Evolutionary conservation across 352 stramenopile species (phyloP), one percentile per base, ranked within the genome.

Genomic region (Stephanocyclus meneghinianus): DNA sequence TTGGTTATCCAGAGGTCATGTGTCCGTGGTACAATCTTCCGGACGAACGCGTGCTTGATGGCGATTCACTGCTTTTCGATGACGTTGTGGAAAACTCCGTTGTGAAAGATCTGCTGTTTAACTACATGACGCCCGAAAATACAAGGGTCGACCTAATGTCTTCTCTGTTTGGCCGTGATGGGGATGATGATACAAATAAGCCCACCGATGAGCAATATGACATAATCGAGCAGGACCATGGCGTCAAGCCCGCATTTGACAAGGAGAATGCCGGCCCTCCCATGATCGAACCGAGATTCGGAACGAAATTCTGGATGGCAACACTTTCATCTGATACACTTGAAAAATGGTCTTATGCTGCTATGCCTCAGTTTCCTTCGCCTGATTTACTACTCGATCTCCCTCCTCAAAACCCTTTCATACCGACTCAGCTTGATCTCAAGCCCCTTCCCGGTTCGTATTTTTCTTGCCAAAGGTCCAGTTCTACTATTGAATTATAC

Each of bases 101-200:
- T 21, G 62, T 79, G 9, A 76, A 84, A 63, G 59, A 81, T 21
- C 48, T 93, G 30, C 21, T 91, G 15, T 85, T 92, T 42, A 76
- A 86, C 47, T 90, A 84, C 53, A 87, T 94, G 1, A 89, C 66
- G 37, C 84, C 85, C 13, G 35, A 68, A 5, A 94, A 94, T 75
- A 68, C 78, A 21, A 67, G 90, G 45, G 74, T 94, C 57, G 90
- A 93, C 69, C 68, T 94, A 2, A 86, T 88, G 48, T 93, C 86
- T 1, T 88, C 86, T 0, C 61, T 70, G 3, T 92, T 89, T 78
- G 86, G 84, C 30, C 63, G 80, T n/a, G 78, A 87, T 47, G 50
- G 60, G 37, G 47, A 71, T 44, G 57, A 76, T 65, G 40, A 70
- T 32, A 47, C 51, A 29, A 44, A 57, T 37, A 59, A 71, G 45